A percentile compares a stretch with the other conserved stretches of the same genome.
phyloP scores from a whole-genome alignment of 768 basidiomycete genomes.

The Boletus rubescentipes region DNA sequence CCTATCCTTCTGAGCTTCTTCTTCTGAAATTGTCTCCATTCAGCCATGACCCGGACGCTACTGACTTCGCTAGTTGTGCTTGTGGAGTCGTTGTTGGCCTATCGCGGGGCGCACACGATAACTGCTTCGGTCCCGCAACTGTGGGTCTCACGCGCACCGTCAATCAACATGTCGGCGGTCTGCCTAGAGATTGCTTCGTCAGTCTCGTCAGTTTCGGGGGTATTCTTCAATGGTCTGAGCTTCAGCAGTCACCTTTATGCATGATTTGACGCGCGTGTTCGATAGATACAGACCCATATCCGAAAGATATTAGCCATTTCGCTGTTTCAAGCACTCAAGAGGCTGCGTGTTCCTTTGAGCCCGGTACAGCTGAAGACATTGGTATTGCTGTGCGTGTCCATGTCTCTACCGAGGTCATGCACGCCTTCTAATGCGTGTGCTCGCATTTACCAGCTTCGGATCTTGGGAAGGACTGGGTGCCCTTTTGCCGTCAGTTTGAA shows the following conservation, averaged over 20 bases:
- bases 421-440: background rate
- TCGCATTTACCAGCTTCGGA: constrained; percentile 39
- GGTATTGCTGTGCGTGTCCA: constrained; percentile 41
- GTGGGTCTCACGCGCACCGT: background rate
- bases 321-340: constrained; percentile 45
- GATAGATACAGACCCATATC: constrained; percentile 33
- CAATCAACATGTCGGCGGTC: constrained; percentile 9
- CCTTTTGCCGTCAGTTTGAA: constrained; percentile 50
- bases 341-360: constrained; percentile 56
- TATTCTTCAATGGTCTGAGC: constrained; percentile 23
- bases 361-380: constrained; percentile 55
- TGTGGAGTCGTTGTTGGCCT: constrained; percentile 6
- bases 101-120: background rate
- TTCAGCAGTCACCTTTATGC: background rate
- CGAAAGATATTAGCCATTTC: constrained; percentile 47
- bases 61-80: constrained; percentile 9
- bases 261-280: constrained; percentile 12
- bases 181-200: constrained; percentile 23
- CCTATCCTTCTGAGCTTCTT: constrained; percentile 5
- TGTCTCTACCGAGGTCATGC: background rate
- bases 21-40: constrained; percentile 1
- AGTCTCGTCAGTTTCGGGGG: constrained; percentile 19
- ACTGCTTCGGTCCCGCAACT: background rate
- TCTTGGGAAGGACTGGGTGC: constrained; percentile 43
- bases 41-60: constrained; percentile 1